phyloP scores from a whole-genome alignment of 441 rosid genomes.

The Arabidopsis lyrata region DNA sequence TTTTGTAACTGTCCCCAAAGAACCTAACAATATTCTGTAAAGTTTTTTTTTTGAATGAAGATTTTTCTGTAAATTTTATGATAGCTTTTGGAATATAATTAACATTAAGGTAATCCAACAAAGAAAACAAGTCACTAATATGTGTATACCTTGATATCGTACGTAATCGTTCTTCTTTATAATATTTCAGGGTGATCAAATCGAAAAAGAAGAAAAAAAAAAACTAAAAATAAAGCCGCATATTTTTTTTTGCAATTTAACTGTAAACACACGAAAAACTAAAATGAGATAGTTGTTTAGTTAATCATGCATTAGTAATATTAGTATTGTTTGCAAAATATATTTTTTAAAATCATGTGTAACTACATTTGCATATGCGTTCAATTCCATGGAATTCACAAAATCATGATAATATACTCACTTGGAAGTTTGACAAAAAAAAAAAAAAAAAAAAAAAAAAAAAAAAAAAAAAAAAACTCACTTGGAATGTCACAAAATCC shows the following conservation, averaged over 20 bases:
- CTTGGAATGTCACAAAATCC: conserved; percentile 18
- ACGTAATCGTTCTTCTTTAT: not conserved
- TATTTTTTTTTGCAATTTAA: not conserved
- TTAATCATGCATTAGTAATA: too few species aligned
- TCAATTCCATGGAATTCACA: not conserved
- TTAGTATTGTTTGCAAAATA: too few species aligned
- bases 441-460: too few species aligned
- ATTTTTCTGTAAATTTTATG: not conserved
- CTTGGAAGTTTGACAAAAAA: too few species aligned
- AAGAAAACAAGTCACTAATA: not conserved
- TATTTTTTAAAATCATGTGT: too few species aligned
- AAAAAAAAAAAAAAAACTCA: too few species aligned
- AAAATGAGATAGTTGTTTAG: not conserved
- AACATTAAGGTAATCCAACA: not conserved
- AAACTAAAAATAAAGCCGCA: not conserved
- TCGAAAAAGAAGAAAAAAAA: not conserved
- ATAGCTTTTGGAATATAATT: not conserved
- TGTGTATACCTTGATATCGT: not conserved
- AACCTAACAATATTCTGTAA: not conserved
- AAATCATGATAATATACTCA: conserved; percentile 17
- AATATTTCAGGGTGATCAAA: not conserved
- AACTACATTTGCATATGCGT: not conserved
- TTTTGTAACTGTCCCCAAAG: not conserved
- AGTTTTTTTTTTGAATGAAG: not conserved
- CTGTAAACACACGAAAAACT: not conserved